Conservation (phyloP, 1,139 yeast genomes). For the Geotrichum restrictum region DNA sequence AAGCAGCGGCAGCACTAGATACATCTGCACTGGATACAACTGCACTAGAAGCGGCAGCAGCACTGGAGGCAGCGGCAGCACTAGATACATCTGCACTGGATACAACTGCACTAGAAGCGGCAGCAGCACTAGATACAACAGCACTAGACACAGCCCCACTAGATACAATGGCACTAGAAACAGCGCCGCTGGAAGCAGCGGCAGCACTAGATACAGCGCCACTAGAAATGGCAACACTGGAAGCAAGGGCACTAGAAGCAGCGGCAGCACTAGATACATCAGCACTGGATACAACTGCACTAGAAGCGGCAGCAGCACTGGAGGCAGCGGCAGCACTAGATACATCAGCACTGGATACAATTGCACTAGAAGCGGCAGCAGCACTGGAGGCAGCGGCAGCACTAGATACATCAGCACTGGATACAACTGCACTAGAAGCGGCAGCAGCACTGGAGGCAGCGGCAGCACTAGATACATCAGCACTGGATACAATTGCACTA, state of each 20-base stretch:
- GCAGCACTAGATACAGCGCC: no score
- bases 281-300: constrained; percentile 8
- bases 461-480: not conserved
- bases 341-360: not conserved
- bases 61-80: constrained; percentile 1
- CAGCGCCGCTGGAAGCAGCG: no score
- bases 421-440: not conserved
- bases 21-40: not conserved
- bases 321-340: not conserved
- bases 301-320: constrained; percentile 9
- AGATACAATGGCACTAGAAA: no score
- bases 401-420: not conserved
- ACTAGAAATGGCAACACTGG: no score
- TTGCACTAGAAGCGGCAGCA: constrained; percentile 9
- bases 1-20: not conserved
- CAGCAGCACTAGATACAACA: not conserved
- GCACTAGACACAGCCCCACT: no score
- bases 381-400: constrained; percentile 9
- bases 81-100: not conserved
- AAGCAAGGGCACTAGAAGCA: constrained; percentile 9
- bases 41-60: constrained; percentile 8
- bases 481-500: not conserved
- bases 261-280: not conserved
- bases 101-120: constrained; percentile 7
- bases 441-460: not conserved